These are phyloP conservation scores for Vachellia pachyceras DNA, from an alignment of 306 rosid species.

Conservation along the genomic window DNA sequence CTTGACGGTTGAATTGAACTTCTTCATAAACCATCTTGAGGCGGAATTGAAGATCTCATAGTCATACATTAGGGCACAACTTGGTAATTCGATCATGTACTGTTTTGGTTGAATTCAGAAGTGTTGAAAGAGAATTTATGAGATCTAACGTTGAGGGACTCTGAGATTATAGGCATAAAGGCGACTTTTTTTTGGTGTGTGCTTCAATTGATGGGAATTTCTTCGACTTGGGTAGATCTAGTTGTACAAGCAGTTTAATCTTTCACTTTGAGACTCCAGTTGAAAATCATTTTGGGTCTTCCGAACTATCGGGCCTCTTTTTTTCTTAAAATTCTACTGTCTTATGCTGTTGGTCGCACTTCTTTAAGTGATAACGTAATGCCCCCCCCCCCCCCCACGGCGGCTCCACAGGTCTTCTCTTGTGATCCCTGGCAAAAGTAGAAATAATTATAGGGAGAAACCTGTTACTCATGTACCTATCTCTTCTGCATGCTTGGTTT, in stretches of 20 bases:
- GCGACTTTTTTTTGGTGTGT: background rate
- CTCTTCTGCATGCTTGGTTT: too few species aligned
- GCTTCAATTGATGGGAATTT: constrained; percentile 6
- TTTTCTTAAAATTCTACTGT: background rate
- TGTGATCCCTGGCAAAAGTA: background rate
- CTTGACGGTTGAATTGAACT: background rate
- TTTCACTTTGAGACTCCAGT: background rate
- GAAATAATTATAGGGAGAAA: constrained; percentile 12
- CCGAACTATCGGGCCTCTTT: background rate
- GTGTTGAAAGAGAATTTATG: background rate
- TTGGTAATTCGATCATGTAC: background rate
- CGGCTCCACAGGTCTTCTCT: background rate
- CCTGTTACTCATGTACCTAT: background rate
- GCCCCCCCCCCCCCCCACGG: background rate
- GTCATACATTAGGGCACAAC: background rate
- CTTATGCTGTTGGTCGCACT: background rate
- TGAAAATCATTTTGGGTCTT: background rate
- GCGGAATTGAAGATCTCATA: constrained; percentile 17
- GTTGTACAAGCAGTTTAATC: background rate
- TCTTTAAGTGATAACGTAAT: background rate
- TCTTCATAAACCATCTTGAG: constrained; percentile 15
- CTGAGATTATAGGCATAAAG: background rate
- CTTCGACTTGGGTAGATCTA: background rate
- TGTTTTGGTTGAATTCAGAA: constrained; percentile 22
- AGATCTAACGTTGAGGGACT: constrained; percentile 33